Percentiles rank a stretch among this genome's conserved stretches.
Conservation (phyloP, 176 grass and related monocot genomes). For the Dactylis glomerata region DNA sequence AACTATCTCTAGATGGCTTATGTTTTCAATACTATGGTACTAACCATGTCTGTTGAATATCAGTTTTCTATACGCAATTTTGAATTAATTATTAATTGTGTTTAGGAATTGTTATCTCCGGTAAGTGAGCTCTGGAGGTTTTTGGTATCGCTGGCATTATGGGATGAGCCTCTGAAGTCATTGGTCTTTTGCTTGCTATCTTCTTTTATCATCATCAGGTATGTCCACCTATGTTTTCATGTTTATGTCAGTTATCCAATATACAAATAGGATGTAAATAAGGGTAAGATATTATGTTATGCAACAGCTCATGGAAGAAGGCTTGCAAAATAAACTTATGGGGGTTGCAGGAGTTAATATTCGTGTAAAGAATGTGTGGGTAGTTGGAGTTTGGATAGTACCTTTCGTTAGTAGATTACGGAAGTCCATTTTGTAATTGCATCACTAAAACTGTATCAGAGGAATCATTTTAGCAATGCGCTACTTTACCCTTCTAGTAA, state of each 20-base stretch:
- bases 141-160: constrained; percentile 66
- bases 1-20: neutral
- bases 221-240: constrained; percentile 1
- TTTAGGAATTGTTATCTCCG: constrained; percentile 77
- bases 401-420: neutral
- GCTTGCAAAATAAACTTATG: constrained; percentile 7
- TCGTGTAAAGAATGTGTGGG: neutral
- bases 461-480: neutral
- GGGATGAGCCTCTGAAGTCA: constrained; percentile 85
- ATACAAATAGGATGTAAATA: neutral
- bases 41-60: neutral
- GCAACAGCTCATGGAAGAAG: neutral
- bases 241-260: neutral
- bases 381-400: neutral
- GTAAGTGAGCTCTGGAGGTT: constrained; percentile 64
- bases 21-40: neutral
- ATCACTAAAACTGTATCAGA: neutral
- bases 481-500: neutral
- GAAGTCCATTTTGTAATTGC: neutral
- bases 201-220: constrained; percentile 74
- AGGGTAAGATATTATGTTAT: neutral
- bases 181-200: constrained; percentile 63
- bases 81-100: constrained; percentile 9
- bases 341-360: neutral
- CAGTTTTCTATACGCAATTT: neutral